phyloP scores from a whole-genome alignment of 1,139 yeast genomes.

The Williopsis jadinii region DNA sequence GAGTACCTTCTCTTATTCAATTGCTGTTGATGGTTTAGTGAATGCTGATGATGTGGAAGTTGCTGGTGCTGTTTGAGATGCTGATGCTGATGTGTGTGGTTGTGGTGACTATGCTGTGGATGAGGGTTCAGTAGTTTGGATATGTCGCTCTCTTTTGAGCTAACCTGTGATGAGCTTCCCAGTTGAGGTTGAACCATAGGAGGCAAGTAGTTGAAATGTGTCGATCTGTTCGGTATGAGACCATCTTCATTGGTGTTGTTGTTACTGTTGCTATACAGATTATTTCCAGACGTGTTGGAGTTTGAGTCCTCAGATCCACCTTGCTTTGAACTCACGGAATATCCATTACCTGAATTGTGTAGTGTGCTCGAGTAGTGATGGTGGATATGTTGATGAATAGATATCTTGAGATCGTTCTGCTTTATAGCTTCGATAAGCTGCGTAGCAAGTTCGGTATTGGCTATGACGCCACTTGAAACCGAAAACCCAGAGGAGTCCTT shows the following conservation, averaged over 20 bases:
- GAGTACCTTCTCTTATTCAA: constrained; percentile 12
- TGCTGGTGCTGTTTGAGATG: constrained; percentile 2
- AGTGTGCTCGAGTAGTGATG: constrained; percentile 32
- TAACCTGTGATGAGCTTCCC: constrained; percentile 40
- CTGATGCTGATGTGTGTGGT: constrained; percentile 1
- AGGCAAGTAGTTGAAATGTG: constrained; percentile 68
- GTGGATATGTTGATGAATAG: constrained; percentile 74
- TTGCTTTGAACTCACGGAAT: constrained; percentile 4
- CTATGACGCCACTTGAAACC: constrained; percentile 40
- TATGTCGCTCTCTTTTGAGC: constrained; percentile 36
- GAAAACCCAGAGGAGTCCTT: constrained; percentile 30
- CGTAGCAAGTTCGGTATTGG: constrained; percentile 46
- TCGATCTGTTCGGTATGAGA: constrained; percentile 48
- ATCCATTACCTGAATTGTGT: not conserved
- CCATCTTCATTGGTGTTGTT: constrained; percentile 33
- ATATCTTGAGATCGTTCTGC: constrained; percentile 49
- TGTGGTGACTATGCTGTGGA: constrained; percentile 3
- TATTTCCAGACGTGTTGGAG: constrained; percentile 15
- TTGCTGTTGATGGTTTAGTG: constrained; percentile 1
- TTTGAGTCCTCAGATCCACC: constrained; percentile 20
- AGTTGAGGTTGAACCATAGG: constrained; percentile 65
- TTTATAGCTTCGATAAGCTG: constrained; percentile 57
- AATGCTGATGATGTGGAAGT: constrained; percentile 1
- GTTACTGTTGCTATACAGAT: too few relatives aligned
- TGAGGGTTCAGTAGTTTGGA: constrained; percentile 34